Base-by-base conservation (phyloP, 805 yeast species). In the Kuraishia hungarica region DNA sequence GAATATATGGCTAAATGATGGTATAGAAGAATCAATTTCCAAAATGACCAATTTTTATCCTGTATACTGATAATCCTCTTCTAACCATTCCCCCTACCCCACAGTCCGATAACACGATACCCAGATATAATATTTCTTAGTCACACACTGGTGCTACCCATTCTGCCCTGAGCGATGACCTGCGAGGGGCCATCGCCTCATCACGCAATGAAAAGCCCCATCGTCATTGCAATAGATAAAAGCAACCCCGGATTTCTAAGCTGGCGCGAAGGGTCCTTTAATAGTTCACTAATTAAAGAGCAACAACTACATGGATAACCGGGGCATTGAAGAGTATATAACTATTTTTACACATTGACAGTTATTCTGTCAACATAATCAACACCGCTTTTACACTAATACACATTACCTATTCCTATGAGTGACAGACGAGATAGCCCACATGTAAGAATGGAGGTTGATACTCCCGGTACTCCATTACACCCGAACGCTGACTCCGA, bases 401-500 rank as follows among this genome's bases (percentile, higher is more conserved):
- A 35, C 17, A 35, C 43, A 35, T 17, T 13, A 35, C 11, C 15
- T 17, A 3, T 15, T 10, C 4, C 15, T 10, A 35, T 35, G 43
- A 3, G 17, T 13, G n/a, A 15, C 17, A 13, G 17, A 35, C 43
- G 43, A 35, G 43, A 35, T 35, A 35, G 43, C 43, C 43, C 43
- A 35, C 17, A 4, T 13, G 17, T 15, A 3, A 35, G 11, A 15
- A 35, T 35, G 43, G 43, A 35, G 3, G 50, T 23, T 21, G 29
- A 23, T 50, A 39, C 55, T 19, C 69, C 69, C 10, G 21, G 50
- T 1, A 64, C 68, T 1, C 72, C 72, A 1, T 56, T 54, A 1
- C 69, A 65, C 56, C 69, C 71, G 2, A 64, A 59, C 11, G 59
- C 71, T 1, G 60, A 67, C 53, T 59, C 64, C 8, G 64, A 62